Evolutionary conservation across 202 grass and related monocot species (phyloP).

Genomic region (Digitaria exilis): DNA sequence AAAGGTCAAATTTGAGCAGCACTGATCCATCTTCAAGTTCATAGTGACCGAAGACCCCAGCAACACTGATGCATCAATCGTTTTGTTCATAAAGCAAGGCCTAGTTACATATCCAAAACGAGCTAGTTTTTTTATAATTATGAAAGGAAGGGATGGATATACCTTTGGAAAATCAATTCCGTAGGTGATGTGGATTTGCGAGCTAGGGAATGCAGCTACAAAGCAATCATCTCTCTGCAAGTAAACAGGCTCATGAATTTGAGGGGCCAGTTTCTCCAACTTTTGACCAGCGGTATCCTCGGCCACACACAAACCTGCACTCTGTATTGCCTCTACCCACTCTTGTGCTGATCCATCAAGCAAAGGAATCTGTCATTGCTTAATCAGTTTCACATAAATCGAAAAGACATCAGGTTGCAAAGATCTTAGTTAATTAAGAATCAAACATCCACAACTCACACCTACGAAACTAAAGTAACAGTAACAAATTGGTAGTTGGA

Average conservation of each 20-base stretch:
- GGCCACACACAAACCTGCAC: constrained; percentile 52
- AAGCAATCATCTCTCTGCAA: constrained; percentile 64
- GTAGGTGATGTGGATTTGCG: constrained; percentile 59
- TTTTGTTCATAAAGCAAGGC: background rate
- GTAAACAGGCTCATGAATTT: constrained; percentile 68
- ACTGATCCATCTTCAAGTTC: background rate
- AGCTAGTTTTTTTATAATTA: constrained; percentile 1
- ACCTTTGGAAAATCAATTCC: constrained; percentile 89
- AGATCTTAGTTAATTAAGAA: background rate
- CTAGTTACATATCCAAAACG: background rate
- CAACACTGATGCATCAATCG: no score
- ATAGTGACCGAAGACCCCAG: background rate
- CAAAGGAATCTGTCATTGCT: constrained; percentile 76
- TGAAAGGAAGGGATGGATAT: constrained; percentile 1
- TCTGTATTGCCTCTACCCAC: constrained; percentile 70
- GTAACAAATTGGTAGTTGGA: background rate
- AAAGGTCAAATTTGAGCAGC: constrained; percentile 6
- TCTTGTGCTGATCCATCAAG: constrained; percentile 96
- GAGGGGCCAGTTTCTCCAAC: constrained; percentile 63
- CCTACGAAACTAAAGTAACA: background rate
- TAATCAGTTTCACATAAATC: constrained; percentile 45
- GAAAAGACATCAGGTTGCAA: background rate
- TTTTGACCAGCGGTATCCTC: constrained; percentile 50
- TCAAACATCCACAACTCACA: constrained; percentile 7
- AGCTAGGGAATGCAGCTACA: constrained; percentile 80